phyloP scores from a whole-genome alignment of 805 yeast genomes.

The Lipomyces orientalis region DNA sequence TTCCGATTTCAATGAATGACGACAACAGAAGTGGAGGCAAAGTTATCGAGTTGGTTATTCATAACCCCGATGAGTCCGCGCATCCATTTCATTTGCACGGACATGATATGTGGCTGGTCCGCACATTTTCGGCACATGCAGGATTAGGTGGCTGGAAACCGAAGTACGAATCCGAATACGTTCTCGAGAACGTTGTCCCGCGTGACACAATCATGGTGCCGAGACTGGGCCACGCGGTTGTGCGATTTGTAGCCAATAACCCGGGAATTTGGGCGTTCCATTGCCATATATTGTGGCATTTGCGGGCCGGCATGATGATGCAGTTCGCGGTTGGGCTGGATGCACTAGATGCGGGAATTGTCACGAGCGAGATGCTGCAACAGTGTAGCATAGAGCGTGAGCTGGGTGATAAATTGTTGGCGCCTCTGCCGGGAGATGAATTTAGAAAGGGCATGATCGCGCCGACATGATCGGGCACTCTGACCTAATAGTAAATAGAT shows the following conservation, averaged over 20 bases:
- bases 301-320: constrained; percentile 92
- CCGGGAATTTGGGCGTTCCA: constrained; percentile 99
- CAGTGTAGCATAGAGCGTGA: constrained; percentile 26
- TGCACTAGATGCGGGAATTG: constrained; percentile 56
- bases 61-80: constrained; percentile 79
- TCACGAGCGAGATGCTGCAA: constrained; percentile 17
- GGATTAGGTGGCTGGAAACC: constrained; percentile 29
- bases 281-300: constrained; percentile 98
- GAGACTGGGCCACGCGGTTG: constrained; percentile 81
- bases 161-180: constrained; percentile 40
- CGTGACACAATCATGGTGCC: constrained; percentile 82
- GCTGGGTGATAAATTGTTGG: constrained; percentile 50
- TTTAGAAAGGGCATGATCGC: constrained; percentile 20
- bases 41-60: constrained; percentile 74
- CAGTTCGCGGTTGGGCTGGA: constrained; percentile 51
- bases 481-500: no score
- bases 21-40: constrained; percentile 51
- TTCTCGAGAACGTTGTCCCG: constrained; percentile 73
- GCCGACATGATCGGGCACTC: neutral
- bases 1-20: constrained; percentile 54
- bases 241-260: constrained; percentile 88
- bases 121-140: constrained; percentile 46
- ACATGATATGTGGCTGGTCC: constrained; percentile 66
- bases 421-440: constrained; percentile 65
- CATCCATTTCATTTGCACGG: constrained; percentile 85